These are phyloP conservation scores for Intubia oerlemansii DNA, from an alignment of 2,329 filamentous ascomycete genomes.

Conservation along the genomic window DNA sequence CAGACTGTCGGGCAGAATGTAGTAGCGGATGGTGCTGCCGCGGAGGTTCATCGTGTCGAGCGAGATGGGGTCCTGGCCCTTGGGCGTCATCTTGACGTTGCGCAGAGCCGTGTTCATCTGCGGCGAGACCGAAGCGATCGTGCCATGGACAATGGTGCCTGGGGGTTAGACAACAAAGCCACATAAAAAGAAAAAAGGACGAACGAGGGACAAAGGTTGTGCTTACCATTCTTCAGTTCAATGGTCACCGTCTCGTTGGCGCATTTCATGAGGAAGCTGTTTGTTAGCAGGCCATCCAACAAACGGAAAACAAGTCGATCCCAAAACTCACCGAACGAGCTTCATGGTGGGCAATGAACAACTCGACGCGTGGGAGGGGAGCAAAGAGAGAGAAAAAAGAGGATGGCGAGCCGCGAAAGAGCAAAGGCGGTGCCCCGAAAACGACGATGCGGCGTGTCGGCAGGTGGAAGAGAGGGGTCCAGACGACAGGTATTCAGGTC, in stretches of 20 bases:
- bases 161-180: neutral
- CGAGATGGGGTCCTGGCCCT: slow-evolving; percentile 66
- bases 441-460: too few relatives aligned
- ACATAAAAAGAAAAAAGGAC: neutral
- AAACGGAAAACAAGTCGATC: slow-evolving; percentile 6
- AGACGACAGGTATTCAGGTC: too few relatives aligned
- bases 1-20: slow-evolving; percentile 86
- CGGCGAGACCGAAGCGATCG: slow-evolving; percentile 86
- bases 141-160: slow-evolving; percentile 94
- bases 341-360: slow-evolving; percentile 68
- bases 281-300: slow-evolving; percentile 11
- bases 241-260: slow-evolving; percentile 96
- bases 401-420: too few relatives aligned
- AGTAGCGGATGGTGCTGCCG: slow-evolving; percentile 89
- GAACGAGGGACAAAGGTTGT: too few relatives aligned
- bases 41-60: slow-evolving; percentile 95
- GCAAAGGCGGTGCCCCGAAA: too few relatives aligned
- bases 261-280: slow-evolving; percentile 97
- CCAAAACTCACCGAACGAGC: slow-evolving; percentile 64
- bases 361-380: slow-evolving; percentile 1
- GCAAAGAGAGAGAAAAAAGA: neutral
- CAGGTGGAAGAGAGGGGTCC: too few relatives aligned
- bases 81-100: slow-evolving; percentile 89
- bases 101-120: slow-evolving; percentile 97
- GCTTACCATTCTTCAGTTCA: slow-evolving; percentile 87